Conservation (phyloP, 2,329 filamentous ascomycete genomes). For the Botrytis fabae region DNA sequence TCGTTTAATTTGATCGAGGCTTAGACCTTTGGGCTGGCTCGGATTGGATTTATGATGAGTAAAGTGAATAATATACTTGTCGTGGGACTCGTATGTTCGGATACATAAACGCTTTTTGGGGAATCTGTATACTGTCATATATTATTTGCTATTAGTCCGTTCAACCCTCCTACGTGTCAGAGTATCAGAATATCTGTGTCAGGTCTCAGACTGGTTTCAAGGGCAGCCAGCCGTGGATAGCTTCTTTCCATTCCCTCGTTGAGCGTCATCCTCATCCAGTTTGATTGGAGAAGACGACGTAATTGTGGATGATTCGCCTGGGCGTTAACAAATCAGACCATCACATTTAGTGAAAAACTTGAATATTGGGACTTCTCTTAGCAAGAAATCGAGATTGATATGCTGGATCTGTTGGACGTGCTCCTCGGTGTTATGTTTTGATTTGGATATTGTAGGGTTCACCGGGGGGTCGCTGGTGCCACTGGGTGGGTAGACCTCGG, state of each 20-base stretch:
- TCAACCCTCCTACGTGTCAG: conserved; percentile 11
- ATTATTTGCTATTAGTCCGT: not conserved
- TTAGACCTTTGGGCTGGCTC: not conserved
- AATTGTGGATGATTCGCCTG: conserved; percentile 3
- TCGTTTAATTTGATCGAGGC: conserved; percentile 2
- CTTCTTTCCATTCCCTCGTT: not conserved
- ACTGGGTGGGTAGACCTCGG: conserved; percentile 4
- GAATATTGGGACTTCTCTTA: not conserved
- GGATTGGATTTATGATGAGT: not conserved
- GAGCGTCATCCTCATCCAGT: not conserved
- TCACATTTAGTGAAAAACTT: not conserved
- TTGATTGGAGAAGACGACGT: not conserved
- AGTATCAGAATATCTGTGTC: conserved; percentile 4
- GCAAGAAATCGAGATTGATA: not conserved
- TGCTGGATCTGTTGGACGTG: conserved; percentile 7
- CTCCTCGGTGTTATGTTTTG: not conserved
- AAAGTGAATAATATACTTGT: not conserved
- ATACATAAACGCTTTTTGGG: not conserved
- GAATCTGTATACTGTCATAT: not conserved
- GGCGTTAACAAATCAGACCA: not conserved
- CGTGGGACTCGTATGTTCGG: not conserved
- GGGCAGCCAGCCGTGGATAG: not conserved
- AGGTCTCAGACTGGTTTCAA: conserved; percentile 16
- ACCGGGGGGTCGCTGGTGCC: not conserved
- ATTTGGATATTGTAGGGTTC: not conserved